Evolutionary conservation across 169 alveolate genomes (phyloP).

Genomic region (Plasmodium inui): DNA sequence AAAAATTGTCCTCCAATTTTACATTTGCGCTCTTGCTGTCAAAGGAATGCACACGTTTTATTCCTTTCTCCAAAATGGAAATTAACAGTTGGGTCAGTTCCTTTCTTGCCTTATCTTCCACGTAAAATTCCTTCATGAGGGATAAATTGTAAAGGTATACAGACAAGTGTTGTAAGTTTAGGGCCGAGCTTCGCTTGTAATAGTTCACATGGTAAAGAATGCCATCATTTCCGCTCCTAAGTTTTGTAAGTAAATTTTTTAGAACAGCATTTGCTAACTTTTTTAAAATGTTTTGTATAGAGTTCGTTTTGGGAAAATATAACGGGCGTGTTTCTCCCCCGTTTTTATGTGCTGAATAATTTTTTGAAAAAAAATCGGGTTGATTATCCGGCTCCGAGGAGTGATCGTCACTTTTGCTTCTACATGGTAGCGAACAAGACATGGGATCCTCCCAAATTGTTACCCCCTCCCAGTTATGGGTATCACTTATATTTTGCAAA

Average conservation of each 20-base stretch:
- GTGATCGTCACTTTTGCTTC: not conserved
- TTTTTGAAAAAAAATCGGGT: not conserved
- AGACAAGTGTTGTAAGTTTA: constrained; percentile 62
- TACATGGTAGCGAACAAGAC: not conserved
- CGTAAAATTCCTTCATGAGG: constrained; percentile 11
- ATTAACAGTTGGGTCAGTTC: constrained; percentile 3
- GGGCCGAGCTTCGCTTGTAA: constrained; percentile 3
- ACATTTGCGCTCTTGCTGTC: constrained; percentile 12
- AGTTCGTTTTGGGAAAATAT: not conserved
- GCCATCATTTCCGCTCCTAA: constrained; percentile 17
- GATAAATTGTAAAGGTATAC: constrained; percentile 37
- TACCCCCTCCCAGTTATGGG: not conserved
- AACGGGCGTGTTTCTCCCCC: not conserved
- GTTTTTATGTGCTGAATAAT: not conserved
- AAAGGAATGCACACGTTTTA: constrained; percentile 18
- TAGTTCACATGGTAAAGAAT: not conserved
- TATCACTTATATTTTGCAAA: constrained; percentile 23
- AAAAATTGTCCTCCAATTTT: constrained; percentile 1
- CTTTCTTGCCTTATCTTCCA: not conserved
- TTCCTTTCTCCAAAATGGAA: constrained; percentile 19
- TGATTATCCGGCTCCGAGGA: not conserved
- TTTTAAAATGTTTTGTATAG: constrained; percentile 11
- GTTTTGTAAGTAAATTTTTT: constrained; percentile 22
- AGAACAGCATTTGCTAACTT: constrained; percentile 27
- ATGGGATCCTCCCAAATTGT: not conserved